Evolutionary conservation across 2,329 filamentous ascomycete genomes (phyloP).

Genomic region (Tolypocladium inflatum): DNA sequence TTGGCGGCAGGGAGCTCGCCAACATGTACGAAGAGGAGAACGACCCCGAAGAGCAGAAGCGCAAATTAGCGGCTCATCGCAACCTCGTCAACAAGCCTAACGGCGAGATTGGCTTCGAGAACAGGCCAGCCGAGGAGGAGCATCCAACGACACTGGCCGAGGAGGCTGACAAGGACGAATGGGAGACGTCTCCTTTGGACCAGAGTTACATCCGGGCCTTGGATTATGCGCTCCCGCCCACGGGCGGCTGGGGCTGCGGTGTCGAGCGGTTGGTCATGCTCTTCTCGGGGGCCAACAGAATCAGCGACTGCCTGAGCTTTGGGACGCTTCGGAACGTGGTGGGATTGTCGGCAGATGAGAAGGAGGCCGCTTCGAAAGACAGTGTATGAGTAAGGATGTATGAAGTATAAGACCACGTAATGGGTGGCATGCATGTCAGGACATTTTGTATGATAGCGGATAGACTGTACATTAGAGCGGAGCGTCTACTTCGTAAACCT

Average conservation of each 20-base stretch:
- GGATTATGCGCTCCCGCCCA: constrained; percentile 87
- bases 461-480: neutral
- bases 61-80: constrained; percentile 61
- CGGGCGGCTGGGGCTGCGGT: constrained; percentile 93
- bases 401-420: neutral
- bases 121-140: constrained; percentile 2
- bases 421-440: neutral
- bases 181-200: constrained; percentile 45
- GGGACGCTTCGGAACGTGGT: constrained; percentile 69
- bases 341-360: constrained; percentile 31
- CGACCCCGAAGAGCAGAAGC: constrained; percentile 73
- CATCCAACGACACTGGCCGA: constrained; percentile 28
- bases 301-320: constrained; percentile 81
- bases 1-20: constrained; percentile 70
- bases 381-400: neutral
- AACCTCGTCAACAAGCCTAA: constrained; percentile 24
- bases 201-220: constrained; percentile 78
- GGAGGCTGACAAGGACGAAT: constrained; percentile 27
- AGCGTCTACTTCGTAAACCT: neutral
- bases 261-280: constrained; percentile 89
- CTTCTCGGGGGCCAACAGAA: constrained; percentile 67
- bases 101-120: constrained; percentile 20
- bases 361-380: neutral
- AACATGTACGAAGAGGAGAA: constrained; percentile 99
- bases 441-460: neutral